Base-by-base conservation (phyloP, 1,284 basidiomycete species). In the Cystobasidium sp. region DNA sequence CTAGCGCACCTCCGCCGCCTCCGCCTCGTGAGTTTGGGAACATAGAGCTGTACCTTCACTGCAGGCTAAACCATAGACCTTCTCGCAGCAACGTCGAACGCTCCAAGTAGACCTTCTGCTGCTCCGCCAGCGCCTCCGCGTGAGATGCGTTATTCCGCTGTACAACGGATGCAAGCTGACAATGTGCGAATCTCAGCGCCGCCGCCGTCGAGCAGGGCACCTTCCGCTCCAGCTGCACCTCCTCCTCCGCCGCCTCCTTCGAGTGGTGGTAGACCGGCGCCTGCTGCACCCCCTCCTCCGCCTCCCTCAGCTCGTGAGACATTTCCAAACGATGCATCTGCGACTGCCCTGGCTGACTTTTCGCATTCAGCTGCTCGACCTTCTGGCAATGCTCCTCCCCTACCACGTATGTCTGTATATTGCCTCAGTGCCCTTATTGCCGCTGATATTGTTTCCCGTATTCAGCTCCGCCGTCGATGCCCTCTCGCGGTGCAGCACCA, bases 71-170 rank as follows among this genome's bases (percentile, higher is more conserved):
- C 20, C 18, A 53, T 20, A 3, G 9, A 20, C 7, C 52, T 53
- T 12, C 4, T 3, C 20, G 20, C 18, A 59, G 39, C 20, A 6
- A 18, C 39, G 18, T 31, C 37, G 10, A n/a, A 39, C 1, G 16
- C 56, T 12, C 7, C 56, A 3, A n/a, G 16, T 3, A 59, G 56
- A n/a, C 56, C 56, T 59, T 41, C 56, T 6, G 76, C 24, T 55
- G 82, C 85, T 0, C 83, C 84, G 6, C 46, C 83, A 76, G 75
- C 84, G 6, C 83, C 85, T 14, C 83, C 85, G 5, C 81, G 83
- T 79, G 82, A 76, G 70, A 80, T 70, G 56, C 81, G 75, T 16
- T 78, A 77, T 22, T 52, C 22, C 68, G 39, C 80, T 31, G 3
- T 83, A 16, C 81, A 84, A 18, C 31, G n/a, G 41, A 75, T 37